phyloP scores from a whole-genome alignment of 805 yeast genomes.

The Teunomyces cretensis region DNA sequence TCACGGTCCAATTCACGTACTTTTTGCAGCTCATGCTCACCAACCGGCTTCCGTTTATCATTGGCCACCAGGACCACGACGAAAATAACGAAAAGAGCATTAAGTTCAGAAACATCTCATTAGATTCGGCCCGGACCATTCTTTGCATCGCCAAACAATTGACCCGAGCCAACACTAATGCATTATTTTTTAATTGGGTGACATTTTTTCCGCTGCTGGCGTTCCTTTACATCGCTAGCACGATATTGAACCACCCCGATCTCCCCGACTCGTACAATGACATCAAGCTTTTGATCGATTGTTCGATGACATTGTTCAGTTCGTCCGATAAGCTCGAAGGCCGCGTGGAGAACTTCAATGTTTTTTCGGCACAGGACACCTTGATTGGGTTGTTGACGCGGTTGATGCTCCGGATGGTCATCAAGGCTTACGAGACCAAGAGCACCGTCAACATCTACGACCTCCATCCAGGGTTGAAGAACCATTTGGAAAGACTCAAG shows the following conservation, averaged over 20 bases:
- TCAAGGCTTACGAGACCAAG: constrained; percentile 16
- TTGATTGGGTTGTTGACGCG: constrained; percentile 17
- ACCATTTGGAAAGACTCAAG: background rate
- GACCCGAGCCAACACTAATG: constrained; percentile 17
- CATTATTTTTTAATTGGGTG: constrained; percentile 32
- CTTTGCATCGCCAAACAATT: constrained; percentile 23
- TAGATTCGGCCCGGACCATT: constrained; percentile 39
- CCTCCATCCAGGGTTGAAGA: background rate
- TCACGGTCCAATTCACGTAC: constrained; percentile 29
- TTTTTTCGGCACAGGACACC: constrained; percentile 5
- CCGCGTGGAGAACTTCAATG: constrained; percentile 1
- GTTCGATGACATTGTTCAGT: constrained; percentile 16
- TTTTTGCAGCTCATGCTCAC: constrained; percentile 38
- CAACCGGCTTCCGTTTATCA: constrained; percentile 32
- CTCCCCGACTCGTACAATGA: constrained; percentile 28
- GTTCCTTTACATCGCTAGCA: constrained; percentile 15
- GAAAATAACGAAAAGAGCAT: constrained; percentile 15
- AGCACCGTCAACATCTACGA: constrained; percentile 9
- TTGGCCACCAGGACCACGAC: constrained; percentile 11
- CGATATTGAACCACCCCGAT: constrained; percentile 28
- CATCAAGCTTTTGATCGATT: constrained; percentile 27
- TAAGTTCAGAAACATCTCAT: constrained; percentile 28
- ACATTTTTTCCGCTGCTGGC: constrained; percentile 34
- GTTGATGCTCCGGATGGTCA: constrained; percentile 17
- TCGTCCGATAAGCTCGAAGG: constrained; percentile 2